Percentiles rank a stretch among this genome's conserved stretches.
Evolutionary conservation across 768 basidiomycete species (phyloP).

Genomic region (Ramaria rubella): DNA sequence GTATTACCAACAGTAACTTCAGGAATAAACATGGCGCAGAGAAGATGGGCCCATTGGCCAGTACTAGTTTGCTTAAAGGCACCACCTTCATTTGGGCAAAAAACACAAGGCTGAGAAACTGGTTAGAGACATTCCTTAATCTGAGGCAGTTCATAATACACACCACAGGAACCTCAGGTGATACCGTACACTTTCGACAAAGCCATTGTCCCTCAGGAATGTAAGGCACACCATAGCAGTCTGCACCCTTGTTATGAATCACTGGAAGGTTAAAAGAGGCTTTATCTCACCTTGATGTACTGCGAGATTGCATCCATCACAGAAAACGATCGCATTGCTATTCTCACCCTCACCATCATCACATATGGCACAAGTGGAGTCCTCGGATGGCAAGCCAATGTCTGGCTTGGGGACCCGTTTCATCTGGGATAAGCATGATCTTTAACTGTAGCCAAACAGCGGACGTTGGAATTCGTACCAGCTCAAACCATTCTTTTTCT

Average conservation of each 20-base stretch:
- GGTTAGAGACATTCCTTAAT: slow-evolving; percentile 1
- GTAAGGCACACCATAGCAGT: slow-evolving; percentile 98
- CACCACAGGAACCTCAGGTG: slow-evolving; percentile 93
- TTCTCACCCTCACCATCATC: slow-evolving; percentile 99
- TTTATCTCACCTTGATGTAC: slow-evolving; percentile 86
- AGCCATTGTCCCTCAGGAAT: slow-evolving; percentile 99
- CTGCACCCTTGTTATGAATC: slow-evolving; percentile 34
- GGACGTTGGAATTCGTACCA: slow-evolving; percentile 47
- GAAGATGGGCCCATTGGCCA: slow-evolving; percentile 92
- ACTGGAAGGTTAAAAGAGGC: neutral
- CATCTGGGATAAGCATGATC: slow-evolving; percentile 45
- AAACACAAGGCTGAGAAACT: slow-evolving; percentile 66
- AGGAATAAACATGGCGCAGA: slow-evolving; percentile 97
- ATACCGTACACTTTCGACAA: slow-evolving; percentile 96
- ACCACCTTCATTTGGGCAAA: slow-evolving; percentile 95
- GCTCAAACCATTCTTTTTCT: slow-evolving; percentile 98
- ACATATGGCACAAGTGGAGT: slow-evolving; percentile 93
- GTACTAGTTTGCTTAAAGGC: slow-evolving; percentile 95
- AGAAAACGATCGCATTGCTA: slow-evolving; percentile 98
- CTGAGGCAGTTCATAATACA: slow-evolving; percentile 22
- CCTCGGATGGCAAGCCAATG: slow-evolving; percentile 84
- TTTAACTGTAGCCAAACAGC: neutral
- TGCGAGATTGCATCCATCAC: slow-evolving; percentile 96
- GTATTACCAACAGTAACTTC: slow-evolving; percentile 91
- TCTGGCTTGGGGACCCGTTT: slow-evolving; percentile 91